Conservation (phyloP, 768 basidiomycete species). For the Asterophora parasitica region DNA sequence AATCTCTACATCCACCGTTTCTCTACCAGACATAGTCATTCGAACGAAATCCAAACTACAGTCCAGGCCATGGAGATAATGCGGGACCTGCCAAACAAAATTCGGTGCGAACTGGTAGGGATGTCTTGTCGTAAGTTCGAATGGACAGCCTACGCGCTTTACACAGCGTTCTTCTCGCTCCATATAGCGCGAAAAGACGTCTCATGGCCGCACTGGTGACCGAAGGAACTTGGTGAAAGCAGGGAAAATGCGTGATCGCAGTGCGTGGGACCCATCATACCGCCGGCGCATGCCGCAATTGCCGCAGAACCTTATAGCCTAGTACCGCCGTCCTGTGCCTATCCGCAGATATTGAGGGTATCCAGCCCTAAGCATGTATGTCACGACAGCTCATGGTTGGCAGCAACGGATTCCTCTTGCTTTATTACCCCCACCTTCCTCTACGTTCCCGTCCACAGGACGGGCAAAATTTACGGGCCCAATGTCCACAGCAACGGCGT, state of each 20-base stretch:
- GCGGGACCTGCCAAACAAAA: neutral
- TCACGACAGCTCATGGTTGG: conserved; percentile 8
- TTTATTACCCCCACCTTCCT: conserved; percentile 2
- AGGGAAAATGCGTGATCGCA: neutral
- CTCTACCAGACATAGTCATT: neutral
- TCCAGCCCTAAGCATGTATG: conserved; percentile 6
- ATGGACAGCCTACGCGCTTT: neutral
- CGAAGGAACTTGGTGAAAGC: neutral
- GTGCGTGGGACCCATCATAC: neutral
- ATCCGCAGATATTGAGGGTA: neutral
- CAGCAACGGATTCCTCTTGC: conserved; percentile 6
- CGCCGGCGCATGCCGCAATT: conserved; percentile 14
- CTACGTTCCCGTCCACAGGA: neutral
- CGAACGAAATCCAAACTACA: neutral
- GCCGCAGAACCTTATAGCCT: conserved; percentile 10
- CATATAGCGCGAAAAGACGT: no score
- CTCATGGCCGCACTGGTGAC: neutral
- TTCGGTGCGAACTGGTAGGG: neutral
- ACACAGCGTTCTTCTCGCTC: neutral
- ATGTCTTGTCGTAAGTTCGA: neutral
- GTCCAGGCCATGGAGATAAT: neutral
- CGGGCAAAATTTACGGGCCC: neutral
- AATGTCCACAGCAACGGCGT: conserved; percentile 11
- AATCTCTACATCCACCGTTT: no score
- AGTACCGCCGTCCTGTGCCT: no score